phyloP scores from a whole-genome alignment of 768 basidiomycete genomes.

The Tulasnella sp. region DNA sequence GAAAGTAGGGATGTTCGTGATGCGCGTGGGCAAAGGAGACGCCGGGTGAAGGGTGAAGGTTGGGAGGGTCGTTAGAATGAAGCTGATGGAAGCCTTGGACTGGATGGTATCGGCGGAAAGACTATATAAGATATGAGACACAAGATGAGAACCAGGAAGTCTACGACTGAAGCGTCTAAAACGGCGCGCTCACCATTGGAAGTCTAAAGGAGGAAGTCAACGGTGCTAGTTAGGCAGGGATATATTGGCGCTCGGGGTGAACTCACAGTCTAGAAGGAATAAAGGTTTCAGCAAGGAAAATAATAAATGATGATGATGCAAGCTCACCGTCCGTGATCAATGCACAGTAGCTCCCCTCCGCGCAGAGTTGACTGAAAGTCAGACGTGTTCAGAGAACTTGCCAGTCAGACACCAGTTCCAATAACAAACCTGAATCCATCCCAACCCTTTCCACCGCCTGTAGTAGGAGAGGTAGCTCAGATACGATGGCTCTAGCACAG shows the following conservation, averaged over 20 bases:
- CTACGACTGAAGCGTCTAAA: background rate
- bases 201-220: background rate
- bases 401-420: background rate
- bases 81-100: background rate
- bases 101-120: background rate
- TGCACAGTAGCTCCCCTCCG: background rate
- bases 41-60: background rate
- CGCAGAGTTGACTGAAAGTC: background rate
- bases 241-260: background rate
- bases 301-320: background rate
- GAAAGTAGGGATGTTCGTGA: background rate
- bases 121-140: background rate
- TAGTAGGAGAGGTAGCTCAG: background rate
- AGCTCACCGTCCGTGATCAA: background rate
- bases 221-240: background rate
- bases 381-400: background rate
- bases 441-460: background rate
- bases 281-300: background rate
- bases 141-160: background rate
- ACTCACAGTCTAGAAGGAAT: background rate
- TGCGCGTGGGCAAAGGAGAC: background rate
- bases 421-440: background rate
- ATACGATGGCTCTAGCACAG: background rate
- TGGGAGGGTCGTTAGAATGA: background rate
- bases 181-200: background rate